phyloP scores from a whole-genome alignment of 2,329 filamentous ascomycete species.

The Juglanconis sp. region DNA sequence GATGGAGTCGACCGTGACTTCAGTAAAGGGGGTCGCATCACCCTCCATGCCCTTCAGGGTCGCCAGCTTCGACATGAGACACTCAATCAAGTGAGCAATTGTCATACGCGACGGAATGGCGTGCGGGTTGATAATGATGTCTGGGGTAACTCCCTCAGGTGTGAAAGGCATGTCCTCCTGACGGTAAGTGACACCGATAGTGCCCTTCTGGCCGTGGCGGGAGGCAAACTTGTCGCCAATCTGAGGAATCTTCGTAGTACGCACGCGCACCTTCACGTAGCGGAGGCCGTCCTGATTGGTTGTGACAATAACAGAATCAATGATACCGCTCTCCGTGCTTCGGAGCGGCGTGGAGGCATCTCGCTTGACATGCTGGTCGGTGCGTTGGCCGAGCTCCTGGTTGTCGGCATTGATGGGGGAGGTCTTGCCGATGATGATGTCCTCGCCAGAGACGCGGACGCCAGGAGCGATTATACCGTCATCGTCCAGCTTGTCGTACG shows the following conservation, averaged over 20 bases:
- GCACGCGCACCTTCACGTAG: slow-evolving; percentile 95
- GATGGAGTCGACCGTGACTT: slow-evolving; percentile 92
- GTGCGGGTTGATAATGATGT: slow-evolving; percentile 98
- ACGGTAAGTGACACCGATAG: slow-evolving; percentile 95
- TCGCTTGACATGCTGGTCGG: slow-evolving; percentile 84
- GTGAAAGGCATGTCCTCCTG: slow-evolving; percentile 99
- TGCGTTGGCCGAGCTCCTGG: slow-evolving; percentile 89
- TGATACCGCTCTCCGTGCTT: slow-evolving; percentile 94
- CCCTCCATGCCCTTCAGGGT: slow-evolving; percentile 92
- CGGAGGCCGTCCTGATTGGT: slow-evolving; percentile 92
- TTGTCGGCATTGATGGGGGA: slow-evolving; percentile 90
- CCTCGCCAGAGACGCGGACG: slow-evolving; percentile 91
- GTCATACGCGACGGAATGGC: slow-evolving; percentile 99
- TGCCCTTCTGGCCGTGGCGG: slow-evolving; percentile 98
- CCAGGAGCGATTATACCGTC: slow-evolving; percentile 94
- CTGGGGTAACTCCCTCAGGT: slow-evolving; percentile 83
- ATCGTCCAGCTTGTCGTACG: slow-evolving; percentile 95
- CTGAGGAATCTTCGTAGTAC: slow-evolving; percentile 96
- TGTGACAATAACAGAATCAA: slow-evolving; percentile 89
- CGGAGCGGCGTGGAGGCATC: slow-evolving; percentile 93
- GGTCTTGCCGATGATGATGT: slow-evolving; percentile 99
- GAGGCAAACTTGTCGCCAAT: slow-evolving; percentile 99
- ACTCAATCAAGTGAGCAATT: slow-evolving; percentile 99
- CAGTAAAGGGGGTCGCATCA: slow-evolving; percentile 95
- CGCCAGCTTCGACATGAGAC: slow-evolving; percentile 92